Conservation (phyloP, 164 flowering plant genomes). For the Aristolochia contorta region DNA sequence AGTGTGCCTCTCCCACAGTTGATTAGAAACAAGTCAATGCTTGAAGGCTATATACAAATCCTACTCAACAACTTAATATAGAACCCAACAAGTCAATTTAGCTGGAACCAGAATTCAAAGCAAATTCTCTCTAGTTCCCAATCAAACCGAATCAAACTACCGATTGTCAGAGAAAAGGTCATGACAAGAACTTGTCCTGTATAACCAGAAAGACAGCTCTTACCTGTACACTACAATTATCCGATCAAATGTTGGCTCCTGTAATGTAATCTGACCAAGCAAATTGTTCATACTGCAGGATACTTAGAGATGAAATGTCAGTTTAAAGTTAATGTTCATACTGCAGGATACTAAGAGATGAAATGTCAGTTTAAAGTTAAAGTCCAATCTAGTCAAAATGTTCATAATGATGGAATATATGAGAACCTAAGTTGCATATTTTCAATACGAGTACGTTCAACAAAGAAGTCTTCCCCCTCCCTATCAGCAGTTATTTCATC, state of each 20-base stretch:
- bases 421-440: constrained; percentile 73
- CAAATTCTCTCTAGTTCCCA: too few species aligned
- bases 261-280: constrained; percentile 62
- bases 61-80: too few species aligned
- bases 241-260: constrained; percentile 96
- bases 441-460: constrained; percentile 79
- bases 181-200: too few species aligned
- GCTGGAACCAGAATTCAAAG: too few species aligned
- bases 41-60: too few species aligned
- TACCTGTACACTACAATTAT: constrained; percentile 95
- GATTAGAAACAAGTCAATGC: too few species aligned
- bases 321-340: constrained; percentile 25
- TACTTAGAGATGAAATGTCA: constrained; percentile 8
- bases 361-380: neutral
- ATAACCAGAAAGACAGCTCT: neutral
- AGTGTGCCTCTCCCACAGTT: too few species aligned
- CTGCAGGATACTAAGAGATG: constrained; percentile 28
- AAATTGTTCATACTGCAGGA: constrained; percentile 44
- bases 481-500: constrained; percentile 47
- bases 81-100: too few species aligned
- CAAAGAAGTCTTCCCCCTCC: constrained; percentile 42
- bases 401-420: too few species aligned
- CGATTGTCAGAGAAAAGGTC: too few species aligned
- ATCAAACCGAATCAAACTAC: too few species aligned
- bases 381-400: too few species aligned